phyloP scores from a whole-genome alignment of 768 basidiomycete genomes.

The Lactarius tabidus region DNA sequence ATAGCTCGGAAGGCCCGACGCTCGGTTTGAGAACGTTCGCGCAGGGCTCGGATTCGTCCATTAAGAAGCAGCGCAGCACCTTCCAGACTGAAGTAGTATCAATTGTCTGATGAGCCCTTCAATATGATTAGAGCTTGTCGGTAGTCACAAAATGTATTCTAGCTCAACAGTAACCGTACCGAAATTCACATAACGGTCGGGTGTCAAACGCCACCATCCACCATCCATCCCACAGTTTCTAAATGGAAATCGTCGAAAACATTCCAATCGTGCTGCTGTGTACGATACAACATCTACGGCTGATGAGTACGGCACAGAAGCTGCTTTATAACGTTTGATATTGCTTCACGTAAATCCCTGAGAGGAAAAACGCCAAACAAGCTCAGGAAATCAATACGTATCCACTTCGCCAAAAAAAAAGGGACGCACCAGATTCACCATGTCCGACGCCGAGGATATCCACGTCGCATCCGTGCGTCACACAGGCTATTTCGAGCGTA shows the following conservation, averaged over 20 bases:
- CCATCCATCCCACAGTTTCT: not conserved
- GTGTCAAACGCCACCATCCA: not conserved
- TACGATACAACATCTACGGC: not conserved
- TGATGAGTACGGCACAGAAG: no score
- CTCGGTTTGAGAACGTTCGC: not conserved
- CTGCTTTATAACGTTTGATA: not conserved
- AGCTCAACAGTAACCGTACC: not conserved
- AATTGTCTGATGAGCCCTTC: not conserved
- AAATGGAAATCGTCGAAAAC: not conserved
- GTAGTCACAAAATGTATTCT: not conserved
- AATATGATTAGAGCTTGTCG: not conserved
- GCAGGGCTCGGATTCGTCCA: not conserved
- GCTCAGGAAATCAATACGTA: not conserved
- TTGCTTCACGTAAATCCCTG: slow-evolving; percentile 2
- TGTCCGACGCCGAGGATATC: not conserved
- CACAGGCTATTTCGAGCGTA: slow-evolving; percentile 9
- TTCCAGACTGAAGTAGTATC: not conserved
- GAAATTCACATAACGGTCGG: not conserved
- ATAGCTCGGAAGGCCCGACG: not conserved
- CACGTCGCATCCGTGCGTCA: not conserved
- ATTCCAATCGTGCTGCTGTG: not conserved
- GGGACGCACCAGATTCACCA: not conserved
- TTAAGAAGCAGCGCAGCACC: not conserved
- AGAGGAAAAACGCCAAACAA: not conserved
- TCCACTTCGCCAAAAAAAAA: not conserved